phyloP scores from a whole-genome alignment of 495 filamentous ascomycete genomes.

The Podospora pseudopauciseta region DNA sequence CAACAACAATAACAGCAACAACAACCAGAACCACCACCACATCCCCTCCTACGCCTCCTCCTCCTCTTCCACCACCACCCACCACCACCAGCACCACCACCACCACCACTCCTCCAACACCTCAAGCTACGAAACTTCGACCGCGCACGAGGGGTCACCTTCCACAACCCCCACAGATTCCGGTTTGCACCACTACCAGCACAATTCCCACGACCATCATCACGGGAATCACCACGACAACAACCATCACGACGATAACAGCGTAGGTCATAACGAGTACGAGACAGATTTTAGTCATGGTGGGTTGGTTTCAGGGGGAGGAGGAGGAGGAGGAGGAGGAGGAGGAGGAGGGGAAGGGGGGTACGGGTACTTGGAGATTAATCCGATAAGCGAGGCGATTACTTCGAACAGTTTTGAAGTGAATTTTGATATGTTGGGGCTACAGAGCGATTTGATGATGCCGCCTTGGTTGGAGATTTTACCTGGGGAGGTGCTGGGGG shows the following conservation, averaged over 20 bases:
- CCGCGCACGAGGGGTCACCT: conserved; percentile 31
- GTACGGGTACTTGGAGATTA: conserved; percentile 41
- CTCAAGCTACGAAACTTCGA: conserved; percentile 17
- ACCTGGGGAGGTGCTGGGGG: conserved; percentile 24
- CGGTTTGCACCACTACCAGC: conserved; percentile 17
- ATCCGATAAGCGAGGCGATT: conserved; percentile 49
- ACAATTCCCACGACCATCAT: conserved; percentile 2
- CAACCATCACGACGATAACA: conserved; percentile 3
- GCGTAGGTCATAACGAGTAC: conserved; percentile 27
- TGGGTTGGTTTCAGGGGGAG: conserved; percentile 32
- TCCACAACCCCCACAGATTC: conserved; percentile 31
- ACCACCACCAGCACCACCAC: conserved; percentile 28
- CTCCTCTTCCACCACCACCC: conserved; percentile 26
- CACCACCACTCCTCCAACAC: conserved; percentile 36
- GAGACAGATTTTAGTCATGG: conserved; percentile 38
- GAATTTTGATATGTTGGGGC: conserved; percentile 46
- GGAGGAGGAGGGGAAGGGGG: conserved; percentile 12
- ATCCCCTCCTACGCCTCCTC: conserved; percentile 15
- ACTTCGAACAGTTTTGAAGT: conserved; percentile 71
- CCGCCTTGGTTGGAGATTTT: conserved; percentile 34
- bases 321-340: too few species aligned
- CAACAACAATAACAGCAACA: neutral
- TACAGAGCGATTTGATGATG: conserved; percentile 34
- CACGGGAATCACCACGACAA: conserved; percentile 13
- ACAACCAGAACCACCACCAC: too few species aligned